Conservation (phyloP, 2,329 filamentous ascomycete genomes). For the Ophiobolus disseminans region DNA sequence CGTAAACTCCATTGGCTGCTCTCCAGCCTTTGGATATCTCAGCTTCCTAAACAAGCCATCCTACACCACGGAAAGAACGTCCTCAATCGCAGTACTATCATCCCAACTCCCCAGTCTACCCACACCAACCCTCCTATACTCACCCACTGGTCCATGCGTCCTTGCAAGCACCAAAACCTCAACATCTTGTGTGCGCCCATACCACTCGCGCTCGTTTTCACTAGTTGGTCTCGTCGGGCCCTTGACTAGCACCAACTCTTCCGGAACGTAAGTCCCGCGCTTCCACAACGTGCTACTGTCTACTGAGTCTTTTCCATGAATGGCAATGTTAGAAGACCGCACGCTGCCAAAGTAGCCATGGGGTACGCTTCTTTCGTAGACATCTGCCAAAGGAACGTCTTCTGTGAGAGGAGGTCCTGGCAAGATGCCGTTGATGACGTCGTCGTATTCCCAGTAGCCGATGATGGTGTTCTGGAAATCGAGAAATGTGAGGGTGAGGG, state of each 20-base stretch:
- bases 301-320: background rate
- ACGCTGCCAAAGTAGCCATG: background rate
- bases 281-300: conserved; percentile 3
- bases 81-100: background rate
- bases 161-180: too few relatives aligned
- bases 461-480: background rate
- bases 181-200: too few relatives aligned
- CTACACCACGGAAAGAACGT: background rate
- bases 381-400: too few relatives aligned
- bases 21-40: too few relatives aligned
- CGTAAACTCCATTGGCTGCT: too few relatives aligned
- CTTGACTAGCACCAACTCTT: conserved; percentile 4
- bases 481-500: background rate
- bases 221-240: too few relatives aligned
- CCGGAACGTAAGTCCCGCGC: conserved; percentile 4
- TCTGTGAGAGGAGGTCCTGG: background rate
- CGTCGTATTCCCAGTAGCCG: conserved; percentile 7
- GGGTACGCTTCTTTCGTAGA: background rate
- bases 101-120: conserved; percentile 1
- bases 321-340: background rate
- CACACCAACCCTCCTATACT: conserved; percentile 3
- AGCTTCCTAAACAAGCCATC: too few relatives aligned
- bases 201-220: too few relatives aligned
- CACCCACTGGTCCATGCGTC: too few relatives aligned
- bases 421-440: conserved; percentile 4